Base-by-base conservation (phyloP, 352 stramenopile species). In the Pythium chondricola region DNA sequence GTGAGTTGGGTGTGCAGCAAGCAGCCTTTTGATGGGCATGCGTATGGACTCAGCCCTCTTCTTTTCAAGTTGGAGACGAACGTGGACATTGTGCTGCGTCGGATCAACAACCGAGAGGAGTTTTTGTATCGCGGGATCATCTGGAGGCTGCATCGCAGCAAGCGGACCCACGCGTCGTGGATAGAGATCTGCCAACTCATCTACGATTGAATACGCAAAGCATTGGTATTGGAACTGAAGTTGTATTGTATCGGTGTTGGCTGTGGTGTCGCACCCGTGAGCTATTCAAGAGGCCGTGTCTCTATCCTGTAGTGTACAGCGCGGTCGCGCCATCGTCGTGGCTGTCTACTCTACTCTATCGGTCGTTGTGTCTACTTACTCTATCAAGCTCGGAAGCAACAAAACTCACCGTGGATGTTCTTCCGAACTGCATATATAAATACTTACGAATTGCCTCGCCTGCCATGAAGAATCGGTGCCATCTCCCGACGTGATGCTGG, bases 161-260 rank as follows among this genome's bases (percentile, higher is more conserved):
- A 61, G 35, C 70, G 71, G 20, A 53, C 65, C 10, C 69, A 71
- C 18, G 58, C 68, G 37, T 86, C 74, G 7, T 89, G 73, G 66
- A 84, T 89, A 63, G 77, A 89, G 61, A 79, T 89, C 47, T 68
- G 61, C 38, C 77, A 88, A 42, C 47, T 86, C 10, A 29, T 84
- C 26, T 86, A 86, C 29, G 43, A 35, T 32, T 39, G 29, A 43
- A 29, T 26, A 27, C 10, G 38, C 24, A 43, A 41, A 22, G 35
- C 17, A 7, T 7, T 7, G 9, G 10, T 20, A n/a, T 13, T 33
- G 29, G 29, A 33, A 33, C 7, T n/a, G n/a, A n/a, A n/a, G n/a
- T n/a, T n/a, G n/a, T n/a, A n/a, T n/a, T n/a, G 29, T 13, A 33
- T 33, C 29, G 13, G 29, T 33, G 29, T 44, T 26, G 17, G 25